Conservation (phyloP, 2,329 filamentous ascomycete species). For the Alternaria solani region DNA sequence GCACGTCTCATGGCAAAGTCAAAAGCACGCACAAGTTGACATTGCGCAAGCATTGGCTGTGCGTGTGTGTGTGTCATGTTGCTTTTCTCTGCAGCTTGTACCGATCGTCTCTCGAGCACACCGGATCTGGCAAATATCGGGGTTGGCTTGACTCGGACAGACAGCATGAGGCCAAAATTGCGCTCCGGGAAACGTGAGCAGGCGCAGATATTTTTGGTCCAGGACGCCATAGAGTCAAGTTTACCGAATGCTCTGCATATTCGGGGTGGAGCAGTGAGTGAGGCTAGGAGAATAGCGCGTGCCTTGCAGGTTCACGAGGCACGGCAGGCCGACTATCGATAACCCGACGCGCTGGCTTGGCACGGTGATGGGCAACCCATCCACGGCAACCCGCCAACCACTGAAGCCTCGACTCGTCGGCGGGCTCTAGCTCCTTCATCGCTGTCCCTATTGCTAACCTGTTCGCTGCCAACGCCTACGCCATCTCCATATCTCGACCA, state of each 20-base stretch:
- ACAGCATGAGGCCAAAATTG: neutral
- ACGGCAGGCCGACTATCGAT: conserved; percentile 25
- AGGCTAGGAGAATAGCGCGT: conserved; percentile 11
- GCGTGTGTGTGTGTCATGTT: neutral
- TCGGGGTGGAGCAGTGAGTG: neutral
- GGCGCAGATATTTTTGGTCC: neutral
- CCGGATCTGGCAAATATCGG: neutral
- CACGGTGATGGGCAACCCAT: conserved; percentile 9
- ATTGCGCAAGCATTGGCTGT: neutral
- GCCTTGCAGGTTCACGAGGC: conserved; percentile 16
- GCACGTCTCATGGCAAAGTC: neutral
- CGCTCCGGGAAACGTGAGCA: too few species aligned
- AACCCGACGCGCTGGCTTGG: conserved; percentile 22
- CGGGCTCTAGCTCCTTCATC: conserved; percentile 10
- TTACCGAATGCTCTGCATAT: conserved; percentile 1
- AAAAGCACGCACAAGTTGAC: neutral
- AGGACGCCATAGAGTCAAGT: neutral
- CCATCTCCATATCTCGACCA: neutral
- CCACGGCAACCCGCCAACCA: conserved; percentile 9
- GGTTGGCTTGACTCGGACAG: neutral
- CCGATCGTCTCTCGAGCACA: neutral
- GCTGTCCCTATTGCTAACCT: conserved; percentile 14
- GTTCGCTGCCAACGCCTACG: conserved; percentile 1
- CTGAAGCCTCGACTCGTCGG: conserved; percentile 13
- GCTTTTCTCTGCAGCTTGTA: neutral